Conservation (phyloP, 108 stramenopile genomes). For the Discostella pseudostelligera region DNA sequence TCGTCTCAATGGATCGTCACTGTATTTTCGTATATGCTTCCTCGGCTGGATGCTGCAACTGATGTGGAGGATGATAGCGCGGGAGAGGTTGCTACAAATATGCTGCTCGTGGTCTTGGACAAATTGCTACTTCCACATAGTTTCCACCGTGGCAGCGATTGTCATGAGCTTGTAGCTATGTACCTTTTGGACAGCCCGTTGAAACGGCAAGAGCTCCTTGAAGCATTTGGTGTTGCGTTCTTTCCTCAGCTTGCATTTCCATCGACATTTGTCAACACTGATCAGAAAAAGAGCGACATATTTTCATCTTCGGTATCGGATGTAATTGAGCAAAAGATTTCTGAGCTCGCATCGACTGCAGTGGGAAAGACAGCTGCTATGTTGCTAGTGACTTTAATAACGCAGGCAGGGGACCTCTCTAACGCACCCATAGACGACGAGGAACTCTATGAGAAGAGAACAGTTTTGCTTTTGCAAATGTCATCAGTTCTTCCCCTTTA, state of each 20-base stretch:
- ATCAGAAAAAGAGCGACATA: constrained; percentile 1
- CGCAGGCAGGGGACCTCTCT: constrained; percentile 10
- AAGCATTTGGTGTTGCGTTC: constrained; percentile 36
- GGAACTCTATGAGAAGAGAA: constrained; percentile 6
- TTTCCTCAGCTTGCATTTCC: constrained; percentile 26
- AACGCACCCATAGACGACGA: constrained; percentile 1
- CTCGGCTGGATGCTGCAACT: constrained; percentile 20
- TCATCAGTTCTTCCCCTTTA: constrained; percentile 41
- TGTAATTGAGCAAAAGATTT: constrained; percentile 14
- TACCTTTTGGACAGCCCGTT: constrained; percentile 18
- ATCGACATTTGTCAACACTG: neutral
- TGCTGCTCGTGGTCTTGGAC: constrained; percentile 22
- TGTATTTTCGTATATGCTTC: constrained; percentile 45
- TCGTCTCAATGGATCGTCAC: constrained; percentile 30
- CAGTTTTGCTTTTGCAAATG: constrained; percentile 33
- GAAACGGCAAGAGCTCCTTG: constrained; percentile 35
- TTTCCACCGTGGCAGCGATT: neutral
- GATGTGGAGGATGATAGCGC: constrained; percentile 8
- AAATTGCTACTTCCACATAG: constrained; percentile 27
- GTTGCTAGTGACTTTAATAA: constrained; percentile 30
- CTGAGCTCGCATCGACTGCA: constrained; percentile 22
- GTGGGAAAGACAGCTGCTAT: constrained; percentile 31
- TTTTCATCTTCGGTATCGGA: constrained; percentile 13
- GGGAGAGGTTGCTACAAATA: constrained; percentile 14
- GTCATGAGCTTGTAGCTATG: neutral